Percentiles rank a stretch among this genome's conserved stretches.
These are phyloP conservation scores for Colletotrichum tabaci DNA, from an alignment of 2,329 filamentous ascomycete species.

Conservation along the genomic window DNA sequence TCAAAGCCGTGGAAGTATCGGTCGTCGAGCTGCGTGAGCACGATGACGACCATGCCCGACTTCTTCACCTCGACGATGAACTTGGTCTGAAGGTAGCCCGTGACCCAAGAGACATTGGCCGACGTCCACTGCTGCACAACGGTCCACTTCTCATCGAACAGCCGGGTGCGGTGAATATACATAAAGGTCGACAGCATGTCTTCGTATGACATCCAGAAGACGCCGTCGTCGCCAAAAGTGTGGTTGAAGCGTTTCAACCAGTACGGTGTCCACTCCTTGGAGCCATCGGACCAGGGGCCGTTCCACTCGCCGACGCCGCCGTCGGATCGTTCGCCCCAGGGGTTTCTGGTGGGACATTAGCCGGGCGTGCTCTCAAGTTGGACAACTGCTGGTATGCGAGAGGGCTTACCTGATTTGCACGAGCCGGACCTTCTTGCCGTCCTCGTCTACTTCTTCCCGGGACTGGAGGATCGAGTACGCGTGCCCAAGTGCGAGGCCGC, in stretches of 20 bases:
- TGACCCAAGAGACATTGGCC: conserved; percentile 60
- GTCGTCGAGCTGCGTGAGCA: conserved; percentile 62
- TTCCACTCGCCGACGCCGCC: conserved; percentile 72
- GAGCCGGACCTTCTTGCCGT: conserved; percentile 56
- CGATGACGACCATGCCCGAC: conserved; percentile 59
- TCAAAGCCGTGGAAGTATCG: conserved; percentile 62
- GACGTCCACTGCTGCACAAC: conserved; percentile 62
- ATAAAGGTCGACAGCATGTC: conserved; percentile 73
- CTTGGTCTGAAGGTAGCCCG: conserved; percentile 61
- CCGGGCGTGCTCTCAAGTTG: neutral
- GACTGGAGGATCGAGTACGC: conserved; percentile 67
- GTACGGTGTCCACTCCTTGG: conserved; percentile 86
- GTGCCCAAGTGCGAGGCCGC: conserved; percentile 61
- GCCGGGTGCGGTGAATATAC: conserved; percentile 70
- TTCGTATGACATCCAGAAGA: conserved; percentile 73
- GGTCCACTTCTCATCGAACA: conserved; percentile 66
- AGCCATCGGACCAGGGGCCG: conserved; percentile 82
- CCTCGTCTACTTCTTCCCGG: conserved; percentile 59
- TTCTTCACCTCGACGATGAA: conserved; percentile 60
- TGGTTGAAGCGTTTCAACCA: conserved; percentile 82
- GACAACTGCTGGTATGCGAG: no score
- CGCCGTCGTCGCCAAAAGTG: conserved; percentile 83
- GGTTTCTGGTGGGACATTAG: conserved; percentile 65
- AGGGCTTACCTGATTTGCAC: conserved; percentile 60
- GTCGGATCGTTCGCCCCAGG: conserved; percentile 74